A percentile compares a stretch with the other conserved stretches of the same genome.
These are phyloP conservation scores for Termitomyces sp. DNA, from an alignment of 768 basidiomycete genomes.

Conservation along the genomic window DNA sequence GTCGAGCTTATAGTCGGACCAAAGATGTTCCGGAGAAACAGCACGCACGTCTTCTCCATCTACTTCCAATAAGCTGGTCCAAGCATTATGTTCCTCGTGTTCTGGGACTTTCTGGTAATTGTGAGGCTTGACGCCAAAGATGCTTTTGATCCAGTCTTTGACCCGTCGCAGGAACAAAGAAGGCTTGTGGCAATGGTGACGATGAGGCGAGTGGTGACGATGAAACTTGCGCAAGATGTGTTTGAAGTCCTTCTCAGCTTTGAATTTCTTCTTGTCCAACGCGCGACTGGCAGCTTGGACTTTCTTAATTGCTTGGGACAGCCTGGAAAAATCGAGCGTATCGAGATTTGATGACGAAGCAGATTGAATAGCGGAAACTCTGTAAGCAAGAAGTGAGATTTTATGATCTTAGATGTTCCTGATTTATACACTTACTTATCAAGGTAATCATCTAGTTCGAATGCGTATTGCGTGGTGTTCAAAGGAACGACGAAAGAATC, in stretches of 20 bases:
- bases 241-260: conserved; percentile 47
- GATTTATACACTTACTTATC: conserved; percentile 36
- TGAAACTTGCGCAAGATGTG: conserved; percentile 36
- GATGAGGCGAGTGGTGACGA: conserved; percentile 16
- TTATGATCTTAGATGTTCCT: background rate
- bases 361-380: conserved; percentile 45
- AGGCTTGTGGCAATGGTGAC: conserved; percentile 15
- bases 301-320: conserved; percentile 39
- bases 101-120: conserved; percentile 5
- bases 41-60: conserved; percentile 9
- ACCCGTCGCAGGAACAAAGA: conserved; percentile 17
- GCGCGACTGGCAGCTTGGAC: conserved; percentile 45
- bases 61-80: conserved; percentile 27
- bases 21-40: background rate
- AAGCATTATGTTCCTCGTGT: conserved; percentile 15
- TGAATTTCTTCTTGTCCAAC: conserved; percentile 54
- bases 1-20: background rate
- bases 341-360: conserved; percentile 9
- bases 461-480: conserved; percentile 72
- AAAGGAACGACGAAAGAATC: conserved; percentile 65
- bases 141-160: conserved; percentile 28
- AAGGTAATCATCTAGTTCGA: conserved; percentile 60
- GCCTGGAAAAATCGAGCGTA: conserved; percentile 31
- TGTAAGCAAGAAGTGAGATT: conserved; percentile 14
- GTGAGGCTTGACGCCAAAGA: conserved; percentile 33